Evolutionary conservation across 2,329 filamentous ascomycete genomes (phyloP).

Genomic region (Stemphylium beticola): DNA sequence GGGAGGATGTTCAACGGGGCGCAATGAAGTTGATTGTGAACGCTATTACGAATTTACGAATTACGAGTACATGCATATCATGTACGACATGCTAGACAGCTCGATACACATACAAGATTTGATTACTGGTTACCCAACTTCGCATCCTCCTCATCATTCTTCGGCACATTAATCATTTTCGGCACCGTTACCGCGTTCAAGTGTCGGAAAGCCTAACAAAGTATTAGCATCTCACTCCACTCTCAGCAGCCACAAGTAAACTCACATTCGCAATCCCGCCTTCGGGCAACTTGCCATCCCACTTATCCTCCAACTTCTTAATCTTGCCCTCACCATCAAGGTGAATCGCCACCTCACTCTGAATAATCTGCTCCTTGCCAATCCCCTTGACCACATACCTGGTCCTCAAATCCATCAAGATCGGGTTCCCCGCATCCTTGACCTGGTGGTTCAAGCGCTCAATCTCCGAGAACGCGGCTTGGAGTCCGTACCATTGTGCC

Average conservation of each 20-base stretch:
- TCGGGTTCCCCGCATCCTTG: slow-evolving; percentile 63
- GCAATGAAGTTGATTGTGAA: slow-evolving; percentile 8
- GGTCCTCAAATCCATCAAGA: slow-evolving; percentile 61
- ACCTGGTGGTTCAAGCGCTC: slow-evolving; percentile 62
- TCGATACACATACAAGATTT: slow-evolving; percentile 10
- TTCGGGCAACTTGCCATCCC: slow-evolving; percentile 61
- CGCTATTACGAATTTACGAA: slow-evolving; percentile 30
- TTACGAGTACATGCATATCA: slow-evolving; percentile 25
- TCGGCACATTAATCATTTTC: slow-evolving; percentile 59
- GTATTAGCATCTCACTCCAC: slow-evolving; percentile 32
- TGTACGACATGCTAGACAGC: slow-evolving; percentile 11
- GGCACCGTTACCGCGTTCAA: slow-evolving; percentile 61
- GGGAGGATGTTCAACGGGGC: slow-evolving; percentile 35
- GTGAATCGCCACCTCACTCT: slow-evolving; percentile 57
- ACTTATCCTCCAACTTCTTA: slow-evolving; percentile 60
- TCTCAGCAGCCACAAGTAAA: slow-evolving; percentile 26
- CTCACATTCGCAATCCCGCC: slow-evolving; percentile 59
- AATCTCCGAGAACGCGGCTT: slow-evolving; percentile 64
- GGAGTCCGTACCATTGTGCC: slow-evolving; percentile 65
- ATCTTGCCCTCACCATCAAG: slow-evolving; percentile 55
- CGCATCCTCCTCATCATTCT: slow-evolving; percentile 59
- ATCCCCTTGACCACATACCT: slow-evolving; percentile 62
- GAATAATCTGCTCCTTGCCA: slow-evolving; percentile 58
- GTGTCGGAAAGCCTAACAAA: slow-evolving; percentile 57
- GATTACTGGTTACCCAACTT: slow-evolving; percentile 52